Evolutionary conservation across 2,329 filamentous ascomycete genomes (phyloP).

Genomic region (Paracoccidioides brasiliensis): DNA sequence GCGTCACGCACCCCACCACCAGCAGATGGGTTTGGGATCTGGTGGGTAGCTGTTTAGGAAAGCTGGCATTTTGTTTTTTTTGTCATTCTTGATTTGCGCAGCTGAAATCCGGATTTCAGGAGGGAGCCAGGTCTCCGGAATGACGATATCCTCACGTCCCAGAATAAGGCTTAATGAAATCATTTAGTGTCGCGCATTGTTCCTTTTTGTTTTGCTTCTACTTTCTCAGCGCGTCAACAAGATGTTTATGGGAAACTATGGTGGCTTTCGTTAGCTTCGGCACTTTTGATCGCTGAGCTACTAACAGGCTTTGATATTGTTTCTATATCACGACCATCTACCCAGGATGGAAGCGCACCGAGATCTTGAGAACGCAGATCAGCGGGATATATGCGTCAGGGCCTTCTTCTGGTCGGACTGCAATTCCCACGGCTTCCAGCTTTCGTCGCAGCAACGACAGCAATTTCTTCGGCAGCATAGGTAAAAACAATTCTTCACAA

Average conservation of each 20-base stretch:
- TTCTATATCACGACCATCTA: slow-evolving; percentile 50
- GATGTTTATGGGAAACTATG: slow-evolving; percentile 10
- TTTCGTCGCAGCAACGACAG: slow-evolving; percentile 30
- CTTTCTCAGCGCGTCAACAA: slow-evolving; percentile 4
- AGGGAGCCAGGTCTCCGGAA: not conserved
- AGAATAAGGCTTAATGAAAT: not conserved
- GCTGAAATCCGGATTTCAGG: not conserved
- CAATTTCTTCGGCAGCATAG: slow-evolving; percentile 33
- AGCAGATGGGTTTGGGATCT: not conserved
- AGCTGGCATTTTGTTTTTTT: not conserved
- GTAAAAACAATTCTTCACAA: slow-evolving; percentile 50
- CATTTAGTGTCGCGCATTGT: not conserved
- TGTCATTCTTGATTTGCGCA: not conserved
- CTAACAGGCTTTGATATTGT: slow-evolving; percentile 42
- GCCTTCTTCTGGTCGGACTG: not conserved
- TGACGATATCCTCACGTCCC: not conserved
- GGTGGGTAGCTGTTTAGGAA: not conserved
- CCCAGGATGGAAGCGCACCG: slow-evolving; percentile 40
- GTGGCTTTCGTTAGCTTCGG: slow-evolving; percentile 9
- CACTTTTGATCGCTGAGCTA: slow-evolving; percentile 12
- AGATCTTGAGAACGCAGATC: slow-evolving; percentile 32
- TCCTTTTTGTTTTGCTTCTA: not conserved
- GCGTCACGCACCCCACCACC: slow-evolving; percentile 33
- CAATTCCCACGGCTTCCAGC: slow-evolving; percentile 19
- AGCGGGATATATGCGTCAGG: slow-evolving; percentile 4